A percentile compares a stretch with the other conserved stretches of the same genome.
These are phyloP conservation scores for Rubus parviflorus DNA, from an alignment of 306 rosid genomes.

Conservation along the genomic window DNA sequence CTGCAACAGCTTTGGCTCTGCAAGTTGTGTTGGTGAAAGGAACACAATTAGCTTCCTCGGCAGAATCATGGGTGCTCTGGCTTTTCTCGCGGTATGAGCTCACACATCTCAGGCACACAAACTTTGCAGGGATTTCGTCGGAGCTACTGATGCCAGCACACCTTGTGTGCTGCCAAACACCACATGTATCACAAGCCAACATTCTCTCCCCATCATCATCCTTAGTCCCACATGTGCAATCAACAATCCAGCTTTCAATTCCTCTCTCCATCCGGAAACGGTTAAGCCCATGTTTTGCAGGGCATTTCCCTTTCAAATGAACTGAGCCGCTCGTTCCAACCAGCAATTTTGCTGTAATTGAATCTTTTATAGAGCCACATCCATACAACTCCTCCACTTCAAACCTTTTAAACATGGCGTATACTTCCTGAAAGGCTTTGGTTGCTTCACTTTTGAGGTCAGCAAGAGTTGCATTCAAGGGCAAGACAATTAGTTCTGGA, in stretches of 20 bases:
- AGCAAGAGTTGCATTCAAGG: constrained; percentile 53
- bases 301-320: constrained; percentile 48
- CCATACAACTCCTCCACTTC: constrained; percentile 50
- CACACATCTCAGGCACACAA: constrained; percentile 40
- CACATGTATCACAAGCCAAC: constrained; percentile 75
- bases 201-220: constrained; percentile 81
- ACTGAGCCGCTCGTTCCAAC: constrained; percentile 49
- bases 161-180: constrained; percentile 77
- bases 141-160: constrained; percentile 58
- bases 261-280: constrained; percentile 71
- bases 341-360: constrained; percentile 46
- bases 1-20: constrained; percentile 37
- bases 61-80: constrained; percentile 1
- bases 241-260: constrained; percentile 64
- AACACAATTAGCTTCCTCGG: constrained; percentile 13
- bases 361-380: constrained; percentile 45
- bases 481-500: constrained; percentile 55
- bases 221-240: constrained; percentile 68
- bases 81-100: constrained; percentile 18
- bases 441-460: constrained; percentile 50
- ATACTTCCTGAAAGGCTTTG: constrained; percentile 56
- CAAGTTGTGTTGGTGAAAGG: constrained; percentile 31
- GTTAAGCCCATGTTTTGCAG: constrained; percentile 48
- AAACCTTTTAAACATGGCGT: constrained; percentile 69
- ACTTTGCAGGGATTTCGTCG: constrained; percentile 47